Base-by-base conservation (phyloP, 1,284 basidiomycete genomes). In the Rhodofomes roseus region DNA sequence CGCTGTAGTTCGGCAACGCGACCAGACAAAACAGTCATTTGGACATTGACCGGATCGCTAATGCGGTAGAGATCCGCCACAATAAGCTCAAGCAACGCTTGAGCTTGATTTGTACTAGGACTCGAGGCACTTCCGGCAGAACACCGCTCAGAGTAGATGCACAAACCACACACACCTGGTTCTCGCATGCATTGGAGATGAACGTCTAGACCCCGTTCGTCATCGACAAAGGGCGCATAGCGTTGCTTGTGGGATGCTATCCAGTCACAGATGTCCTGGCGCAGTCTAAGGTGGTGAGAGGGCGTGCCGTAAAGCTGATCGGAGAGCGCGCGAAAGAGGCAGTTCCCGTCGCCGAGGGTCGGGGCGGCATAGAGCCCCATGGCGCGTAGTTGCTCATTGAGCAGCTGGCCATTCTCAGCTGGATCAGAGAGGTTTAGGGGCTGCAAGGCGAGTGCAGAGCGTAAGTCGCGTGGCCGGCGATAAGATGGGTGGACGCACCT, bases 181-280 rank as follows among this genome's bases (percentile, higher is more conserved):
- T 90, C 83, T 55, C 87, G 76, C 91, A 93, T 93, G 65, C 85
- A 88, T 54, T 78, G 71, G 40, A 94, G 73, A 74, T 94, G 90
- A 1, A 80, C 80, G 18, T 84, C 84, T 58, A 92, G 76, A 18
- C 89, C 87, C 55, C 90, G 79, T 66, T 92, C 92, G 67, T 93
- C 91, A 70, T 96, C 94, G 40, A 95, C 91, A 70, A 96, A 96
- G 5, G 90, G 90, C 60, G 86, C 90, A 71, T 95, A 96, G 29
- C 88, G 82, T 50, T 85, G 79, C 52, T 85, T 81, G 70, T 93
- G 82, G 4, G 72, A 68, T 54, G 83, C 85, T 55, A 96, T 89
- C 83, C 91, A 94, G 67, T 92, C 86, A 73, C 93, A 96, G 51
- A 94, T 84, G 55, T 90, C 85, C 61, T 82, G 76, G 16, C 94